Evolutionary conservation across 257 asterid genomes (phyloP), one percentile per base, ranked within the genome.

Genomic region (Plantago elongata): DNA sequence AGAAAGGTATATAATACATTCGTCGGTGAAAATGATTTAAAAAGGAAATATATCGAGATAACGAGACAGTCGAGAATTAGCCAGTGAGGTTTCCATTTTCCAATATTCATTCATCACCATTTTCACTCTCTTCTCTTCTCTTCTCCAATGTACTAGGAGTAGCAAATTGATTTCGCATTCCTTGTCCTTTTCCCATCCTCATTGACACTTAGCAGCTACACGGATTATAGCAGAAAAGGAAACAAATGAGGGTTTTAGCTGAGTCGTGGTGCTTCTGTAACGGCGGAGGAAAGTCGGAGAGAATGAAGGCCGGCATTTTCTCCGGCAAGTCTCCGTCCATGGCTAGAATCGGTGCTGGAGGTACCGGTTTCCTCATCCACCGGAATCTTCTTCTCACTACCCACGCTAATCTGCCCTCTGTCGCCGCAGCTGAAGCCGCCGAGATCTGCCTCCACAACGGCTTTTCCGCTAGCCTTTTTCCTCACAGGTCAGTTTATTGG

Each of bases 231-330:
- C 29, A 37, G 5, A 8, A 3, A 29, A 51, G 27, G 27, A 22
- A 22, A 22, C 1, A 54, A 80, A 92, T 89, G 99, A 82, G 90
- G 87, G 81, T 81, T 66, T 78, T 85, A 75, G 78, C 83, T 50
- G 94, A 93, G 30, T 85, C 95, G 1, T 89, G 92, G 96, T 93
- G 97, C 63, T 89, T 93, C 78, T 93, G 97, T 73, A 89, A 79
- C 63, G 96, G 99, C 22, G 96, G 96, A 64, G 97, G 94, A 46
- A 93, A 87, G 85, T 80, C 97, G 68, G 95, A 89, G 88, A 82
- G 93, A 69, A 78, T 79, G 79, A 93, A 89, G 67, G 91, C 81
- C 12, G 70, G 80, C 59, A 87, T 93, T 67, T 87, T 78, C 74
- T 76, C 96, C 69, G 78, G 96, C 9, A 89, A 87, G 65, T 80